These are phyloP conservation scores for Penicillium griseofulvum DNA, from an alignment of 2,329 filamentous ascomycete genomes.

Conservation along the genomic window DNA sequence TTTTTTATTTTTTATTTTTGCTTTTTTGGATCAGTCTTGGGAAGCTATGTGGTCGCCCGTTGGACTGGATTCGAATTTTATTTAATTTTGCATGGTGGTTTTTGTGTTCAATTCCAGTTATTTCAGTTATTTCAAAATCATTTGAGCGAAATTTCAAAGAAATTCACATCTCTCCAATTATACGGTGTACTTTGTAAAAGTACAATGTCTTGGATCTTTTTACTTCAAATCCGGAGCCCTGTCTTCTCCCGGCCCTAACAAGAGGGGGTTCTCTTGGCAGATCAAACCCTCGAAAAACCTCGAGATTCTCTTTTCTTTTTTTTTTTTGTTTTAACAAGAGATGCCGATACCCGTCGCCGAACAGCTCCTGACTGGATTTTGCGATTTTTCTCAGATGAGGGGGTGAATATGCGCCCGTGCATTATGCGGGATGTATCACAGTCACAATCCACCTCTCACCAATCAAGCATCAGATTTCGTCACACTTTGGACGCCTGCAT, in stretches of 20 bases:
- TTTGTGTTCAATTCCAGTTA: background rate
- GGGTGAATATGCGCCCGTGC: slow-evolving; percentile 16
- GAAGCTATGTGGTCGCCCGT: background rate
- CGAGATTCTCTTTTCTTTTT: background rate
- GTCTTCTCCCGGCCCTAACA: background rate
- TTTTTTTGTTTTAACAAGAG: background rate
- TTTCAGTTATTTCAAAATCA: background rate
- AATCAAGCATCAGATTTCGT: slow-evolving; percentile 22
- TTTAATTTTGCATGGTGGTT: slow-evolving; percentile 6
- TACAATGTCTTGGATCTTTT: background rate
- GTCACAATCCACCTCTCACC: slow-evolving; percentile 28
- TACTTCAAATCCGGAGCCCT: background rate
- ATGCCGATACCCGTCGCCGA: background rate
- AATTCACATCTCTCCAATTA: background rate
- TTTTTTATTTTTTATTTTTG: background rate
- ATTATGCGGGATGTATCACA: slow-evolving; percentile 33
- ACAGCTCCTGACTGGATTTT: background rate
- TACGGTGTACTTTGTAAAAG: too few relatives aligned
- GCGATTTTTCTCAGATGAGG: background rate
- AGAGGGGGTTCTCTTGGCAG: background rate
- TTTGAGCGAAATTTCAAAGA: background rate
- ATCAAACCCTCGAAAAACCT: background rate
- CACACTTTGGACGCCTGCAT: slow-evolving; percentile 19
- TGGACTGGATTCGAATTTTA: background rate
- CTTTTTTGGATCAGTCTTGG: background rate